These are phyloP conservation scores for Mallotus repandus DNA, from an alignment of 441 rosid genomes.

Conservation along the genomic window DNA sequence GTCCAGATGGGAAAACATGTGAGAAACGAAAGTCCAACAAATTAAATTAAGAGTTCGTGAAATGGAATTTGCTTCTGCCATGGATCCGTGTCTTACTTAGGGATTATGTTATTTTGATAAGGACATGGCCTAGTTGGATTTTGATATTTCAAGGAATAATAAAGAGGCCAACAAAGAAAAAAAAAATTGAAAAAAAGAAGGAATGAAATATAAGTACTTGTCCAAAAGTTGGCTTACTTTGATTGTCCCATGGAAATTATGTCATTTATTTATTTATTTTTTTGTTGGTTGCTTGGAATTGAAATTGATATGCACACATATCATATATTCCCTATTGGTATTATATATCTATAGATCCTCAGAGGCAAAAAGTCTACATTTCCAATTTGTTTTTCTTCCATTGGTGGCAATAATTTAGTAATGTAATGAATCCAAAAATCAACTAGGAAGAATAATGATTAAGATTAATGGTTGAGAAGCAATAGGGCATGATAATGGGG, in stretches of 20 bases:
- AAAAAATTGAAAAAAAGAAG: neutral
- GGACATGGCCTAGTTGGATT: conserved; percentile 25
- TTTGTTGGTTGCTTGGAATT: neutral
- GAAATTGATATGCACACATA: neutral
- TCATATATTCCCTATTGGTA: conserved; percentile 10
- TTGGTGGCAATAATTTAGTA: conserved; percentile 33
- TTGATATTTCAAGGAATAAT: conserved; percentile 21
- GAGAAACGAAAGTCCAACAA: conserved; percentile 21
- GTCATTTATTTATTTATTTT: neutral
- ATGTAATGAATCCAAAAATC: conserved; percentile 22
- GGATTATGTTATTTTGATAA: conserved; percentile 20
- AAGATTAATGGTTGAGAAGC: conserved; percentile 28
- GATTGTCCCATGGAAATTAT: conserved; percentile 30
- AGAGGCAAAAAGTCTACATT: conserved; percentile 15
- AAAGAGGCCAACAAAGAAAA: neutral
- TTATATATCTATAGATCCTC: conserved; percentile 27
- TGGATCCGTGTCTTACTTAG: conserved; percentile 22
- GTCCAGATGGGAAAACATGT: conserved; percentile 38
- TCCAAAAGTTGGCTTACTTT: conserved; percentile 25
- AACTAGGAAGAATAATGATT: conserved; percentile 35
- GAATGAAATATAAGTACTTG: neutral
- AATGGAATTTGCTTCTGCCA: conserved; percentile 13
- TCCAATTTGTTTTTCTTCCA: conserved; percentile 21
- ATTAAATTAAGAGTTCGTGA: conserved; percentile 16
- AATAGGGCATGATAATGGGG: conserved; percentile 34